Base-by-base conservation (phyloP, 106 monocot species). In the Phalaenopsis aphrodite region DNA sequence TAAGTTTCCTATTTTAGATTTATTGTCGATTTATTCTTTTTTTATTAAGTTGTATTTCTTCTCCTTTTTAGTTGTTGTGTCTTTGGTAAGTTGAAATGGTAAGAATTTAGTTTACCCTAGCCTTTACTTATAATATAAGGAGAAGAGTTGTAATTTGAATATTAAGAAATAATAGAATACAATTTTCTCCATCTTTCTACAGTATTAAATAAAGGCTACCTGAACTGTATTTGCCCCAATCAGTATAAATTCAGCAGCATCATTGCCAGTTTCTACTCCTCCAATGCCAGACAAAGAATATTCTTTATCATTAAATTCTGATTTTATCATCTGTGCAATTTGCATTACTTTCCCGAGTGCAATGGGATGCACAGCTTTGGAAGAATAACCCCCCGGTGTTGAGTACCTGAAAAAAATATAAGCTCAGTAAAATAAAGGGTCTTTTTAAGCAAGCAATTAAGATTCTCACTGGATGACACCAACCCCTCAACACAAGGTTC, bases 401-500 rank as follows among this genome's bases (percentile, higher is more conserved):
- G 97, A 94, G 48, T 92, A 98, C 45, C 97, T 98, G 81, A 61
- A 79, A 80, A 4, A 84, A 77, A 61, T 47, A 42, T 45, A 43
- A 43, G 23, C 37, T 41, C 38, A 69, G 38, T 72, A 15, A 42
- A 41, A 49, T 39, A 30, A 49, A 19, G n/a, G n/a, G 2, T 30
- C 2, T 42, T 18, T 43, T 39, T n/a, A 52, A 52, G 76, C 10
- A 42, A 48, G 23, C 55, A 79, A 30, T 55, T 21, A n/a, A 58
- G 37, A 82, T 68, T n/a, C 24, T 68, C 55, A 45, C 19, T 46
- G 37, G 30, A 36, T 24, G 8, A 65, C 57, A 88, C 89, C 82
- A 71, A 98, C 97, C 97, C 97, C 73, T 98, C 97, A 46, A 98
- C 97, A 80, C 88, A 94, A 85, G 97, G 97, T 82, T 98, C 97